A percentile compares a stretch with the other conserved stretches of the same genome.
Evolutionary conservation across 208 protist genomes (phyloP).

Genomic region (Trypanosoma avium): DNA sequence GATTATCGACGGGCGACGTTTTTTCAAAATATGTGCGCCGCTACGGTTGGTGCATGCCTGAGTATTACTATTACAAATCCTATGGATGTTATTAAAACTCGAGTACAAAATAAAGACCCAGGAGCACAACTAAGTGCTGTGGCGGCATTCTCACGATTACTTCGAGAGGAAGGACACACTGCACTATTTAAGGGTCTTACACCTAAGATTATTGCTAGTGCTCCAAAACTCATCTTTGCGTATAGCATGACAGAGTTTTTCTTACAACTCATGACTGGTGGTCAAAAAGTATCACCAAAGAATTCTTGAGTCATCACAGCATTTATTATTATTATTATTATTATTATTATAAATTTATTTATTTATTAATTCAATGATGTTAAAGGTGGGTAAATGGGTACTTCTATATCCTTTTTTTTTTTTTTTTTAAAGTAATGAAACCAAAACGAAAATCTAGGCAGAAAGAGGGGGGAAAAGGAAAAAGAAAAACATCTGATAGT

Average conservation of each 20-base stretch:
- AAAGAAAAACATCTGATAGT: constrained; percentile 7
- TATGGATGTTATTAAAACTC: constrained; percentile 94
- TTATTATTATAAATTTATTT: no score
- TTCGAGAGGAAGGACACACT: constrained; percentile 73
- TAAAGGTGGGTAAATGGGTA: not conserved
- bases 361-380: no score
- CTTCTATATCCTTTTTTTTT: not conserved
- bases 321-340: no score
- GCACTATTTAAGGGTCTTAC: constrained; percentile 91
- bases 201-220: constrained; percentile 81
- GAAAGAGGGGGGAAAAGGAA: constrained; percentile 8
- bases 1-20: constrained; percentile 80
- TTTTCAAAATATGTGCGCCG: constrained; percentile 86
- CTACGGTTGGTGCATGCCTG: constrained; percentile 75
- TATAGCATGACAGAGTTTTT: constrained; percentile 88
- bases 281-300: no score
- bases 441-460: constrained; percentile 3
- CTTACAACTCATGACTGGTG: constrained; percentile 47
- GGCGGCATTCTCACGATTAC: constrained; percentile 40
- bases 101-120: constrained; percentile 76
- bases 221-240: constrained; percentile 85
- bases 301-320: no score
- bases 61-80: constrained; percentile 89
- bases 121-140: constrained; percentile 51
- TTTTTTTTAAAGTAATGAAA: constrained; percentile 14